These are phyloP conservation scores for Bretschneidera sinensis DNA, from an alignment of 345 rosid genomes.

Conservation along the genomic window DNA sequence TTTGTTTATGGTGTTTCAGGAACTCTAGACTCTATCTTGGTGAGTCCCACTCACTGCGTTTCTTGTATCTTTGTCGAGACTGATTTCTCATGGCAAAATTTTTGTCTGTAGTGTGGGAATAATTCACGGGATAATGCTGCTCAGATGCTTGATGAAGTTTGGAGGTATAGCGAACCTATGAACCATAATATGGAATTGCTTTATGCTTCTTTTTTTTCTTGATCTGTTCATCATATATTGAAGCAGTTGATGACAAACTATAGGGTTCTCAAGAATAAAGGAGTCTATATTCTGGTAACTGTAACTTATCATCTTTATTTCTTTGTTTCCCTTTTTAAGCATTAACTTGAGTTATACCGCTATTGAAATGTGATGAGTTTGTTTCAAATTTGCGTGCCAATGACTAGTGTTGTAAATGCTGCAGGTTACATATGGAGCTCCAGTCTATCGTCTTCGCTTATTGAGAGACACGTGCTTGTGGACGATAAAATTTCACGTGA, in stretches of 20 bases:
- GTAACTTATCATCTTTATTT: conserved; percentile 2
- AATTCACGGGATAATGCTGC: conserved; percentile 60
- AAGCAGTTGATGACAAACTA: conserved; percentile 86
- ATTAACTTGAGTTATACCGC: not conserved
- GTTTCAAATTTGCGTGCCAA: not conserved
- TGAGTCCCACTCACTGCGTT: conserved; percentile 31
- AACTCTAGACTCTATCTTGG: conserved; percentile 86
- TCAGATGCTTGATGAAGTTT: conserved; percentile 73
- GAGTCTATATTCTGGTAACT: conserved; percentile 79
- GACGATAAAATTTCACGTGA: conserved; percentile 61
- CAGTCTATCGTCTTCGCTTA: conserved; percentile 52
- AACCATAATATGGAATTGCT: conserved; percentile 4
- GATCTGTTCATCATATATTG: conserved; percentile 73
- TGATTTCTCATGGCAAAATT: conserved; percentile 8
- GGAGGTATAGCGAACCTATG: conserved; percentile 53
- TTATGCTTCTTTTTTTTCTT: conserved; percentile 38
- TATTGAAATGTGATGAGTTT: too few species aligned
- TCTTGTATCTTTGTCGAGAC: conserved; percentile 4
- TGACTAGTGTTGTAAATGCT: conserved; percentile 15
- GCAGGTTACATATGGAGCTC: conserved; percentile 91
- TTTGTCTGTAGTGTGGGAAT: conserved; percentile 58
- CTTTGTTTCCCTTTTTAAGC: not conserved
- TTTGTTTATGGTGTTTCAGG: conserved; percentile 40
- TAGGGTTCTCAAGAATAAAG: conserved; percentile 97
- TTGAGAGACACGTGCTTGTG: conserved; percentile 52